Evolutionary conservation across 129 eudicot genomes (phyloP).

Genomic region (Chrysanthemum lavandulifolium): DNA sequence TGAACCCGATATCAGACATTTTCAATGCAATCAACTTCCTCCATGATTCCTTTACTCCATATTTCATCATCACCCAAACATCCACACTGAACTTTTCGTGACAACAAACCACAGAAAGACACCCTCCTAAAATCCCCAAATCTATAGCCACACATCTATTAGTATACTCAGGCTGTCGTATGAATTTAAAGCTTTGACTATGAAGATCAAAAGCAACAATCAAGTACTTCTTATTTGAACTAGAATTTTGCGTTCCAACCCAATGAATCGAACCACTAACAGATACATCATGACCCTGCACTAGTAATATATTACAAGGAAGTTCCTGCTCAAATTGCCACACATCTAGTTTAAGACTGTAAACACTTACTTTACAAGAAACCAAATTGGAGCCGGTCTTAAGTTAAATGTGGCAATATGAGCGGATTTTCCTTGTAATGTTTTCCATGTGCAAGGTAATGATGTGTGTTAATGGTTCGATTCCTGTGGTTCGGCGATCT

Average conservation of each 20-base stretch:
- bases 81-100: constrained; percentile 24
- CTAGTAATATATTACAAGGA: neutral
- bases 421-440: neutral
- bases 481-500: no score
- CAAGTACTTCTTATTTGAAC: neutral
- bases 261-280: constrained; percentile 24
- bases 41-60: constrained; percentile 42
- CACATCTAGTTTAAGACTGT: neutral
- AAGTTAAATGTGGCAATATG: neutral
- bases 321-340: neutral
- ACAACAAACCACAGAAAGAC: constrained; percentile 30
- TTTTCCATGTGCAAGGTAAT: neutral
- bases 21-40: constrained; percentile 12
- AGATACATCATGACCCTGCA: constrained; percentile 11
- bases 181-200: constrained; percentile 13
- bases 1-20: neutral
- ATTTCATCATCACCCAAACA: constrained; percentile 33
- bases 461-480: constrained; percentile 17
- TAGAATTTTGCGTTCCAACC: constrained; percentile 10
- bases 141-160: constrained; percentile 6
- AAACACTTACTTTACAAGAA: neutral
- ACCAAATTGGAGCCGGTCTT: neutral
- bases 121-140: constrained; percentile 27
- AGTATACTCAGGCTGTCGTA: constrained; percentile 22
- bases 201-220: constrained; percentile 29